phyloP scores from a whole-genome alignment of 371 early-diverging fungal genomes.

The Blakeslea trispora region DNA sequence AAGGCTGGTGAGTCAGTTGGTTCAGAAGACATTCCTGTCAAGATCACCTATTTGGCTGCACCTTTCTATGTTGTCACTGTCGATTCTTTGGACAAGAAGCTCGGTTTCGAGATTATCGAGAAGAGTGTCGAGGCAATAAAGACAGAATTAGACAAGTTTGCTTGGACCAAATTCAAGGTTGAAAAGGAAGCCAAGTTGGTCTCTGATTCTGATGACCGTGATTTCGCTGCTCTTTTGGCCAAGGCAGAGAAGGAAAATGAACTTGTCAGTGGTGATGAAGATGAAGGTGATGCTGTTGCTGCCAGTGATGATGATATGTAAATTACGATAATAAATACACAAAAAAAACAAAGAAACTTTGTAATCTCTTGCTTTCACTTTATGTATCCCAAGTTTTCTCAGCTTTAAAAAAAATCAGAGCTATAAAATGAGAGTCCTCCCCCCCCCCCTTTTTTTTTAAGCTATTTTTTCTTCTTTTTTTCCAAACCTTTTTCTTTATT shows the following conservation, averaged over 20 bases:
- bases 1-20: conserved; percentile 88
- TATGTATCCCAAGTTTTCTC: not conserved
- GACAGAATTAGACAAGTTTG: conserved; percentile 68
- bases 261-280: conserved; percentile 93
- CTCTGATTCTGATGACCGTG: conserved; percentile 92
- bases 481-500: not conserved
- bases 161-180: conserved; percentile 69
- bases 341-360: conserved; percentile 3
- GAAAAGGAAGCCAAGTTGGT: conserved; percentile 90
- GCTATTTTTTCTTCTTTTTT: conserved; percentile 10
- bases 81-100: conserved; percentile 83
- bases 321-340: too few species aligned
- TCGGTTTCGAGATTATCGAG: conserved; percentile 88
- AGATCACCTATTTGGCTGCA: conserved; percentile 81
- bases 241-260: conserved; percentile 93
- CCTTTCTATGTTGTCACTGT: conserved; percentile 95
- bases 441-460: conserved; percentile 1
- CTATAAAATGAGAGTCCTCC: too few species aligned
- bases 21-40: conserved; percentile 83
- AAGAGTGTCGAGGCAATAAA: conserved; percentile 85
- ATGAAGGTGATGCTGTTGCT: conserved; percentile 73
- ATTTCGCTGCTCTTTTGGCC: conserved; percentile 92
- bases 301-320: conserved; percentile 61
- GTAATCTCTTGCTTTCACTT: too few species aligned
- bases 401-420: not conserved